Evolutionary conservation across 768 basidiomycete genomes (phyloP).

Genomic region (Pholiota molesta): DNA sequence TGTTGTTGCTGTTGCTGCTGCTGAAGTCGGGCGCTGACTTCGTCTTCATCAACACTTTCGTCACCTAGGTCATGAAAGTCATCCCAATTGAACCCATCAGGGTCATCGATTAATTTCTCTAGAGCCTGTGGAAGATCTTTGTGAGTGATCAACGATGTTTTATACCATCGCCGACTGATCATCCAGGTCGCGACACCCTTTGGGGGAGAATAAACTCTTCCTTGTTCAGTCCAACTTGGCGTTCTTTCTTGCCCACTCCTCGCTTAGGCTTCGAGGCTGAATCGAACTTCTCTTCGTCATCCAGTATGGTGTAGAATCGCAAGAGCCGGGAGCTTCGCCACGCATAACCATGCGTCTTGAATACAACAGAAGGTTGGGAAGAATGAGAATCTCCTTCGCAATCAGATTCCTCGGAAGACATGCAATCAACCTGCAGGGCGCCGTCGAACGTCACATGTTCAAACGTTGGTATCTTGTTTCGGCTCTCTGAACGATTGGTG

Average conservation of each 20-base stretch:
- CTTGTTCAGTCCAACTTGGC: constrained; percentile 56
- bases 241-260: constrained; percentile 57
- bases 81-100: constrained; percentile 53
- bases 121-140: constrained; percentile 51
- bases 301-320: constrained; percentile 62
- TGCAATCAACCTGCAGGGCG: constrained; percentile 73
- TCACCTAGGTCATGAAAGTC: constrained; percentile 53
- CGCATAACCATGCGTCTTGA: constrained; percentile 59
- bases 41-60: constrained; percentile 51
- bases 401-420: constrained; percentile 82
- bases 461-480: constrained; percentile 54
- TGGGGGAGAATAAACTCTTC: constrained; percentile 65
- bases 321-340: constrained; percentile 74
- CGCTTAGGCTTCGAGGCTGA: constrained; percentile 54
- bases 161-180: constrained; percentile 71
- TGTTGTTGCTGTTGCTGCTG: background rate
- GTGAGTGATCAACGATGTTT: constrained; percentile 39
- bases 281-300: constrained; percentile 55
- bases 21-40: background rate
- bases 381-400: constrained; percentile 39
- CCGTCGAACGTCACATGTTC: constrained; percentile 70
- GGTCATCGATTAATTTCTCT: constrained; percentile 47
- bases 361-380: constrained; percentile 33
- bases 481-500: constrained; percentile 60
- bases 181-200: constrained; percentile 71